Evolutionary conservation across 2,329 filamentous ascomycete genomes (phyloP), one percentile per base, ranked within the genome.

Genomic region (Botrytis porri): DNA sequence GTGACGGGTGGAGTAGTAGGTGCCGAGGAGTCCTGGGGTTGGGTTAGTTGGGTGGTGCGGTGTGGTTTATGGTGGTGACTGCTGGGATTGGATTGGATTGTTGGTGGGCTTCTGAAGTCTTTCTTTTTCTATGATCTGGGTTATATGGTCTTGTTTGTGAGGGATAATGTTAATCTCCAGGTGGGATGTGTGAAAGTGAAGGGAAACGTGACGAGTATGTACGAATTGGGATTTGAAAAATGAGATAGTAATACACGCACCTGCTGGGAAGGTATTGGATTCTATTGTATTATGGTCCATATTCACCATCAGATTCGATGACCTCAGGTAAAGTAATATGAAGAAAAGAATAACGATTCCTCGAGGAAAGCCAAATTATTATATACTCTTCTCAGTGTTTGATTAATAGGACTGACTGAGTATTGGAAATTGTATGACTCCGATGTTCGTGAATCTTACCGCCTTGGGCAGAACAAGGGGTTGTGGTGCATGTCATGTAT

Each of bases 221-320:
- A n/a, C 16, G 45, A 45, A 20, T 48, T 65, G 43, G 22, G 22
- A 29, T 29, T 39, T 39, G 12, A 18, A 41, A 41, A 67, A 22
- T 22, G 7, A 4, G 18, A 14, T 70, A 22, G 18, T 22, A 29
- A 70, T 54, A 43, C 67, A 70, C 67, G 59, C 67, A 70, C 67
- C 67, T 9, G 67, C 67, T 37, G 67, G 54, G 43, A 70, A 70
- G n/a, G 54, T 70, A 45, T 70, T 57, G 12, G 35, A 2, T 45
- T 61, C 67, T 39, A 70, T 70, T 45, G 18, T 59, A 18, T 25
- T 10, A 0, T 48, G 20, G 0, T 51, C n/a, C 14, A 57, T 18
- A 32, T 7, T 29, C 0, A 18, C n/a, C 9, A 8, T 57, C 16
- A 2, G n/a, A 57, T 32, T 8, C 51, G 51, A 57, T 18, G n/a